Evolutionary conservation across 345 rosid genomes (phyloP), one percentile per base, ranked within the genome.

Genomic region (Aquilaria malaccensis): DNA sequence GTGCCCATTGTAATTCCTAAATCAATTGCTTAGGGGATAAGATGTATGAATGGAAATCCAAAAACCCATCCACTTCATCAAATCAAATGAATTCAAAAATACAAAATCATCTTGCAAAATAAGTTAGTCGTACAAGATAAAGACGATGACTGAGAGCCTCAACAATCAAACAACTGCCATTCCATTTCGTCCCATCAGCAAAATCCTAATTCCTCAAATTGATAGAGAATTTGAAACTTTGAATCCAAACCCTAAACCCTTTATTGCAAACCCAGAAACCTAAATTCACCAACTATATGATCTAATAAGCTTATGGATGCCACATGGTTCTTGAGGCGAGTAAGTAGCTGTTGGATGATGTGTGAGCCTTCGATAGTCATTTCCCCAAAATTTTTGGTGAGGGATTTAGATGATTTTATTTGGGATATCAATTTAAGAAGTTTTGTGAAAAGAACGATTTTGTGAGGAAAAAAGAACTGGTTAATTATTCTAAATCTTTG

Each of bases 61-160:
- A 14, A 37, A 29, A 5, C 9, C 12, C 51, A 33, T 11, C 33
- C 2, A 33, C 11, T 11, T 1, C 12, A 54, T 43, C 55, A 30
- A 67, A 58, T 41, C 3, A 53, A 54, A 45, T 7, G n/a, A 65
- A 59, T 11, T 10, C 63, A 6, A 15, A 43, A 14, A 43, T 11
- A 55, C 12, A 45, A 33, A 37, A 37, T 41, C 73, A 90, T 95
- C 96, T 89, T 86, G 72, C 9, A 74, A 57, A 84, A 84, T 7
- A 66, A 86, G 74, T 75, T 70, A 72, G 73, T 33, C 13, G 79
- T 70, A 73, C 80, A 78, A 4, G 78, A 57, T 33, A 80, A 71
- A 54, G 76, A 70, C 55, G 72, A 55, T 33, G 81, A 69, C 55
- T 72, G 59, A 67, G 65, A 79, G 22, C 77, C 76, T 75, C 70